These are phyloP conservation scores for Ceratocystiopsis sp. DNA, from an alignment of 2,329 filamentous ascomycete genomes.

Conservation along the genomic window DNA sequence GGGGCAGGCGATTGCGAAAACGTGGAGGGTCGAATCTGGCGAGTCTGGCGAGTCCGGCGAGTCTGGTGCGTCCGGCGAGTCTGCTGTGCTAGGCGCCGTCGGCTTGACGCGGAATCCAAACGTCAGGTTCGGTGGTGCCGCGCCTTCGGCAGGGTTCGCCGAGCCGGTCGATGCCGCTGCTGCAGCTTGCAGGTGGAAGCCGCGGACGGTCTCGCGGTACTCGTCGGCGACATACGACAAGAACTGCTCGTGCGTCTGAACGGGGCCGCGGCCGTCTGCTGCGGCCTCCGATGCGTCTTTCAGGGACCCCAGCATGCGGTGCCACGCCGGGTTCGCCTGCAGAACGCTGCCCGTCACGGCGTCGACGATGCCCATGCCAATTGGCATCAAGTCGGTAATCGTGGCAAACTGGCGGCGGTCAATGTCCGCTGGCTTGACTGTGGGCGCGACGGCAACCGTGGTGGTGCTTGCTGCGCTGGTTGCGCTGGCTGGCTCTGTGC, in stretches of 20 bases:
- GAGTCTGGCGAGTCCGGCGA: constrained; percentile 15
- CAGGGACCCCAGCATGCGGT: constrained; percentile 32
- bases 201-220: constrained; percentile 22
- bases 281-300: too few species aligned
- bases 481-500: too few species aligned
- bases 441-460: neutral
- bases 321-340: constrained; percentile 51
- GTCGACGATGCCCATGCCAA: constrained; percentile 57
- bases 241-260: constrained; percentile 13
- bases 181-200: too few species aligned
- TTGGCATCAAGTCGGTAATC: constrained; percentile 57
- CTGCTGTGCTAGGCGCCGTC: neutral
- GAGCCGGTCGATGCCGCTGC: too few species aligned
- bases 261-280: neutral
- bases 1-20: constrained; percentile 29
- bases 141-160: constrained; percentile 10
- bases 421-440: neutral
- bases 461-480: neutral
- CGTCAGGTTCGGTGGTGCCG: constrained; percentile 19
- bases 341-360: constrained; percentile 51
- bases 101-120: constrained; percentile 29
- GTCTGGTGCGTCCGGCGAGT: too few species aligned
- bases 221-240: constrained; percentile 28
- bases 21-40: constrained; percentile 25
- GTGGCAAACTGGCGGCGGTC: constrained; percentile 37